These are phyloP conservation scores for Paecilomyces niveus DNA, from an alignment of 2,329 filamentous ascomycete genomes.

Conservation along the genomic window DNA sequence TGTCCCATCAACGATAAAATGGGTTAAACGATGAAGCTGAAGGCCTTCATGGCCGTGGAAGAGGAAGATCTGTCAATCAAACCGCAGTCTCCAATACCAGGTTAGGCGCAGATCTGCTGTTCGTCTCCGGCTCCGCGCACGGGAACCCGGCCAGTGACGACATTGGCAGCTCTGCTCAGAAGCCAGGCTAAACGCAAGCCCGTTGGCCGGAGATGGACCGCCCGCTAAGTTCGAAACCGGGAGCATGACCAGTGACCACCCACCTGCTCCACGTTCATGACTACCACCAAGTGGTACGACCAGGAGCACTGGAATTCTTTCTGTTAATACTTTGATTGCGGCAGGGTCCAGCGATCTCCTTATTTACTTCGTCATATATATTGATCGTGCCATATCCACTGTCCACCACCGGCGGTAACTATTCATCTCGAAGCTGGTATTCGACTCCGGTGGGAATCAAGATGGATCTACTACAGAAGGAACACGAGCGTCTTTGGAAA, in stretches of 20 bases:
- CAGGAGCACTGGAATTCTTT: background rate
- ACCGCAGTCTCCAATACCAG: background rate
- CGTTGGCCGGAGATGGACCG: background rate
- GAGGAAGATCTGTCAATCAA: background rate
- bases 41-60: background rate
- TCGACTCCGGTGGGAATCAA: constrained; percentile 7
- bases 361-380: background rate
- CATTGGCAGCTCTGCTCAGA: background rate
- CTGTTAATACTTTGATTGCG: background rate
- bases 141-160: background rate
- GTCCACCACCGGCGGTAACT: constrained; percentile 19
- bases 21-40: background rate
- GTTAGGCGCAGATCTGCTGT: background rate
- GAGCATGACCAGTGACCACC: background rate
- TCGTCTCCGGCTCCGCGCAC: background rate
- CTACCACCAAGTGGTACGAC: background rate
- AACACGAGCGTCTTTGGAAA: constrained; percentile 65
- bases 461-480: constrained; percentile 64
- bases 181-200: background rate
- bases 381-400: constrained; percentile 10
- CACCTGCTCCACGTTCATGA: background rate
- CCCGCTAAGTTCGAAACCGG: background rate
- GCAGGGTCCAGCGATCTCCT: background rate
- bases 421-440: constrained; percentile 15
- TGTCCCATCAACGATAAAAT: background rate